Evolutionary conservation across 768 basidiomycete species (phyloP).

Genomic region (Brasilioporus rufonigricans): DNA sequence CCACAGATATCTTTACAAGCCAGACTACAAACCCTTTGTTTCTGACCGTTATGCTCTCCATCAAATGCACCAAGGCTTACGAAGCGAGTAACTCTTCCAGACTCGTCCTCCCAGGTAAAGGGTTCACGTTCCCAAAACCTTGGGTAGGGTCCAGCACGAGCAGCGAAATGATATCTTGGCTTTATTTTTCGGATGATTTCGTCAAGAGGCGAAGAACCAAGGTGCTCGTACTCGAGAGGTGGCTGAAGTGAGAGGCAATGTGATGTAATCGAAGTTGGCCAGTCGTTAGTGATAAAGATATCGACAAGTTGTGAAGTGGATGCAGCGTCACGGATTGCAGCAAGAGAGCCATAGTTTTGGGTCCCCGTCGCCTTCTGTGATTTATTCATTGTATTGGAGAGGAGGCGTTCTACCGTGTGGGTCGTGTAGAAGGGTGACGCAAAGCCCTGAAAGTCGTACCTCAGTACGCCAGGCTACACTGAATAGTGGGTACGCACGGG

Average conservation of each 20-base stretch:
- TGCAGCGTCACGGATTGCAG: constrained; percentile 62
- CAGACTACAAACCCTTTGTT: constrained; percentile 67
- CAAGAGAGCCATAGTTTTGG: constrained; percentile 60
- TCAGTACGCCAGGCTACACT: background rate
- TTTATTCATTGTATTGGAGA: constrained; percentile 65
- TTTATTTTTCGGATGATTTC: constrained; percentile 63
- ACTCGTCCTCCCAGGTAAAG: constrained; percentile 76
- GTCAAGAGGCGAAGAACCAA: constrained; percentile 57
- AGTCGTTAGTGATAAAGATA: constrained; percentile 77
- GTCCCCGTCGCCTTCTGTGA: constrained; percentile 40
- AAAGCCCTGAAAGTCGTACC: constrained; percentile 52
- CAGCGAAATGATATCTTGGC: constrained; percentile 87
- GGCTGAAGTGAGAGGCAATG: constrained; percentile 57
- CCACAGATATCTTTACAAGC: constrained; percentile 1
- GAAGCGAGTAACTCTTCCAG: constrained; percentile 65
- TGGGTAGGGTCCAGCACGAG: constrained; percentile 58
- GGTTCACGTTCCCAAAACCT: constrained; percentile 97
- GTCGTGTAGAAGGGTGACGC: constrained; percentile 71
- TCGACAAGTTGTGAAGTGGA: constrained; percentile 68
- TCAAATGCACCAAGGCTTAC: constrained; percentile 90
- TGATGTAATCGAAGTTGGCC: constrained; percentile 65
- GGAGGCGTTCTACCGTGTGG: constrained; percentile 66
- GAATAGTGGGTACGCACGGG: constrained; percentile 46
- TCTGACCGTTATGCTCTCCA: constrained; percentile 59
- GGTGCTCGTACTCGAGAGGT: constrained; percentile 38